Evolutionary conservation across 1,284 basidiomycete genomes (phyloP), one percentile per base, ranked within the genome.

Genomic region (Cronartium quercuum): DNA sequence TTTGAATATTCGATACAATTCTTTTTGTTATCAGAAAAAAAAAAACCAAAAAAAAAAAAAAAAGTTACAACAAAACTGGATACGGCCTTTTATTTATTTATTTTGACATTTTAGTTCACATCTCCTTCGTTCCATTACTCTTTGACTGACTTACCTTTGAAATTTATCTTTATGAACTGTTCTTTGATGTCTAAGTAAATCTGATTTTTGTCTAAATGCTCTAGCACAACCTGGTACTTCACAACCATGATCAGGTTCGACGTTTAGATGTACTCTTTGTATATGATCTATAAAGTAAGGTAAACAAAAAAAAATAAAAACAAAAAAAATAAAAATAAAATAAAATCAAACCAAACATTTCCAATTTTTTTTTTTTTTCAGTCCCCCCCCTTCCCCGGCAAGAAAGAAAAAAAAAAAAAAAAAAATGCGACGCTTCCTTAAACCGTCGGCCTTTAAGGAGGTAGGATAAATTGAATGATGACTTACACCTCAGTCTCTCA

Each of bases 401-500:
- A 44, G 18, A 18, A 9, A 18, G 3, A 51, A 3, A 37, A 42
- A 10, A 42, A n/a, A n/a, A 38, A 3, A 38, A 38, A 64, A 64
- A 37, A 15, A 21, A 29, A 61, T 13, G 24, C 9, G 24, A 9
- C 18, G 10, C n/a, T 24, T 12, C n/a, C n/a, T n/a, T n/a, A n/a
- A n/a, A n/a, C n/a, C n/a, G n/a, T n/a, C n/a, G n/a, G n/a, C n/a
- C n/a, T n/a, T n/a, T n/a, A n/a, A n/a, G n/a, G n/a, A n/a, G n/a
- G n/a, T n/a, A n/a, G n/a, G n/a, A n/a, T n/a, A n/a, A n/a, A n/a
- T n/a, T n/a, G n/a, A n/a, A n/a, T n/a, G n/a, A n/a, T 64, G 7
- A 42, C 68, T 71, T 40, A 71, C 68, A 71, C 57, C 61, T 63
- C 38, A 71, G 64, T 71, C 68, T 71, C 35, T 71, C 68, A 71